Percentiles rank a stretch among this genome's conserved stretches.
phyloP scores from a whole-genome alignment of 306 rosid species.

The Comarum palustre region DNA sequence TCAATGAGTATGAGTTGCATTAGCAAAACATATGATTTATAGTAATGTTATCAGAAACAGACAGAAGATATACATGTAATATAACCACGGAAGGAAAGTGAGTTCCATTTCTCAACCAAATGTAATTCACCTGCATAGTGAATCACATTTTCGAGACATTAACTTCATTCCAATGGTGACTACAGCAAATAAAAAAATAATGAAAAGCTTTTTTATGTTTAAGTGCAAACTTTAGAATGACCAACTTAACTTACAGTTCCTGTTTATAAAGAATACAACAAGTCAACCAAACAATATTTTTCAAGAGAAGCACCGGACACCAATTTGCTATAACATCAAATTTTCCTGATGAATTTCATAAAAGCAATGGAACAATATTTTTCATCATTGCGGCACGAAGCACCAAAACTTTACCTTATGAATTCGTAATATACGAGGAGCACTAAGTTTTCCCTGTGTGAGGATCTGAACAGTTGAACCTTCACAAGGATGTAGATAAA shows the following conservation, averaged over 20 bases:
- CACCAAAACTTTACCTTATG: slow-evolving; percentile 64
- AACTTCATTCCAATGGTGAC: not conserved
- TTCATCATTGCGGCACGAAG: slow-evolving; percentile 9
- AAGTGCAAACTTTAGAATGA: not conserved
- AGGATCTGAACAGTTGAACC: slow-evolving; percentile 84
- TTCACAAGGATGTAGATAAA: slow-evolving; percentile 92
- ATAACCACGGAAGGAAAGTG: not conserved
- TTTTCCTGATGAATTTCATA: not conserved
- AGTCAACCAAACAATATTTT: not conserved
- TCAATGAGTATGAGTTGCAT: not conserved
- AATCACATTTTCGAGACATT: not conserved
- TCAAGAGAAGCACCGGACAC: not conserved
- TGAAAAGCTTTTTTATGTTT: not conserved
- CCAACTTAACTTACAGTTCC: not conserved
- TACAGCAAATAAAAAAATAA: not conserved
- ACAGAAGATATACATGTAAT: not conserved
- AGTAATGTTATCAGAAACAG: not conserved
- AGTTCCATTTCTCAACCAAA: not conserved
- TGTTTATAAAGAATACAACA: not conserved
- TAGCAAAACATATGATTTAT: not conserved
- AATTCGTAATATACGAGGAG: slow-evolving; percentile 93
- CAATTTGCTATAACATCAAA: not conserved
- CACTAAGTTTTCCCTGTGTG: slow-evolving; percentile 96
- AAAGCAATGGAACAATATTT: not conserved
- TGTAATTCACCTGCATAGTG: not conserved